These are phyloP conservation scores for Talaromyces thailandensis DNA, from an alignment of 495 filamentous ascomycete genomes.

Conservation along the genomic window DNA sequence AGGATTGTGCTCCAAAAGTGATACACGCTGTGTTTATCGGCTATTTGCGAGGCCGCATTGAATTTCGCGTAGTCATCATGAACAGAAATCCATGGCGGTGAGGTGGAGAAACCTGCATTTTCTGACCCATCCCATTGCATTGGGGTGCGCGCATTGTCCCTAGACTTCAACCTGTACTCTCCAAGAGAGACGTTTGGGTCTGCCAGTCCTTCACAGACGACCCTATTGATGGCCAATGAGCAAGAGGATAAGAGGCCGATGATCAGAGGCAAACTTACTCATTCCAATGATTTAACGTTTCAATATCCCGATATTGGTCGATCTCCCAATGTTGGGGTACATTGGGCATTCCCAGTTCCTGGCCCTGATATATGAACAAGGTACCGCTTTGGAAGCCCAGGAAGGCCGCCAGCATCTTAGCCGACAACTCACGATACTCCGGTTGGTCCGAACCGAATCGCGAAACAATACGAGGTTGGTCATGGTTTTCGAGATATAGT, in stretches of 20 bases:
- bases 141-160: conserved; percentile 39
- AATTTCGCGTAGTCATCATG: conserved; percentile 33
- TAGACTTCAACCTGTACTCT: conserved; percentile 22
- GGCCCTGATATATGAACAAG: conserved; percentile 60
- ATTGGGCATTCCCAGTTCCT: conserved; percentile 61
- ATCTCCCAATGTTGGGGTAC: conserved; percentile 46
- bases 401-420: conserved; percentile 51
- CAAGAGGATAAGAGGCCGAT: neutral
- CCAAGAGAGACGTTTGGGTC: conserved; percentile 9
- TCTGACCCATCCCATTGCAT: conserved; percentile 32
- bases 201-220: neutral
- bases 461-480: conserved; percentile 46
- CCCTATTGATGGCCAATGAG: neutral
- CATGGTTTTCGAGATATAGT: conserved; percentile 57
- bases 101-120: conserved; percentile 33
- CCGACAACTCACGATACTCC: conserved; percentile 25
- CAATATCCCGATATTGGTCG: conserved; percentile 54
- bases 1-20: conserved; percentile 38
- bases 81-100: conserved; percentile 42
- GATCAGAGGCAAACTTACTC: conserved; percentile 13
- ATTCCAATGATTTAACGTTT: conserved; percentile 47
- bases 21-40: conserved; percentile 24
- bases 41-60: conserved; percentile 32
- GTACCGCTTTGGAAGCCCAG: conserved; percentile 47
- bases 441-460: conserved; percentile 39